phyloP scores from a whole-genome alignment of 2,329 filamentous ascomycete species.

The Verticillium alfalfae region DNA sequence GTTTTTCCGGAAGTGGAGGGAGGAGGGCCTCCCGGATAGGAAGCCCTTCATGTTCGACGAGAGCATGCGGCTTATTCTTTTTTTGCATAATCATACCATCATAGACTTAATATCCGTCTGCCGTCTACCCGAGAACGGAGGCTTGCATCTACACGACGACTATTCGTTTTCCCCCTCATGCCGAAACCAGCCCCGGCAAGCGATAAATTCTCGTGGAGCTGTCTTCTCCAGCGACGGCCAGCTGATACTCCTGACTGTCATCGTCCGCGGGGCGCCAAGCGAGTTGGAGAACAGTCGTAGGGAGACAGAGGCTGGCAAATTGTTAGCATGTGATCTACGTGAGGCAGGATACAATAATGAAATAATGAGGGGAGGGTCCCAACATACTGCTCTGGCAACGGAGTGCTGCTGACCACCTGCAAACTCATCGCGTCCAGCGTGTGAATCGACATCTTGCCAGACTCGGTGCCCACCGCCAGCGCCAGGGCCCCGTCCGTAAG shows the following conservation, averaged over 20 bases:
- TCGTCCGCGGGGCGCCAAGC: slow-evolving; percentile 55
- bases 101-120: slow-evolving; percentile 5
- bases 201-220: slow-evolving; percentile 54
- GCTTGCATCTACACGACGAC: neutral
- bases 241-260: slow-evolving; percentile 14
- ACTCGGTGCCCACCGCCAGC: slow-evolving; percentile 54
- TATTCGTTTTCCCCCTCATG: neutral
- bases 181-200: slow-evolving; percentile 16
- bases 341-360: slow-evolving; percentile 6
- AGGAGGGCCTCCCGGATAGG: neutral
- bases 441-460: slow-evolving; percentile 39
- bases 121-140: neutral
- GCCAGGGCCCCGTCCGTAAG: slow-evolving; percentile 27
- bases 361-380: neutral
- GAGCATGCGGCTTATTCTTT: slow-evolving; percentile 4
- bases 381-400: slow-evolving; percentile 32
- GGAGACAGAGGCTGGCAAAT: slow-evolving; percentile 44
- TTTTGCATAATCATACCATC: slow-evolving; percentile 10
- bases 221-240: slow-evolving; percentile 56
- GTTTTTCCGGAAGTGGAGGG: neutral
- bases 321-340: slow-evolving; percentile 1
- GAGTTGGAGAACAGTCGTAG: slow-evolving; percentile 61
- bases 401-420: slow-evolving; percentile 25
- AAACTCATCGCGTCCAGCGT: slow-evolving; percentile 32
- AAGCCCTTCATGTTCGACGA: neutral